Base-by-base conservation (phyloP, 2,329 filamentous ascomycete species). In the Kalaharituber pfeilii region DNA sequence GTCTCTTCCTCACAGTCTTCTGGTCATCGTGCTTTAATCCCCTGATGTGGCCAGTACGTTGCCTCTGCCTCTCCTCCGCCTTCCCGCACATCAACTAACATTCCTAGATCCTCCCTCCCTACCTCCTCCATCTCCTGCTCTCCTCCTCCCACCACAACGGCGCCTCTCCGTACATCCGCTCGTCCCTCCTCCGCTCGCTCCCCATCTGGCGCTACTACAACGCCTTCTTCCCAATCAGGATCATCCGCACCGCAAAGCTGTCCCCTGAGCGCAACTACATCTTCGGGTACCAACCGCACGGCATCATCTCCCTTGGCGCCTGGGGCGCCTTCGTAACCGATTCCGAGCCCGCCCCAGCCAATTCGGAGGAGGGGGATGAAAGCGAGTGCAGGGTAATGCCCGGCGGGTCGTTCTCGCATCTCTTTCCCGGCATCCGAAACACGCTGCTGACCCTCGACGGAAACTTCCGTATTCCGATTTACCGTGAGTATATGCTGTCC, bases 251-350 rank as follows among this genome's bases (percentile, higher is more conserved):
- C 3, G 77, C 83, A 60, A 75, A 82, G 54, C 77, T 98, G 5
- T 77, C 84, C 22, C 77, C 86, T 0, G 86, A 82, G 1, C 76
- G 87, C 59, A 94, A 94, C 69, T 98, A 96, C 70, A 87, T 98
- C 59, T 87, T 98, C 64, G 89, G 89, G 45, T 96, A 96, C 68
- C 91, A 96, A 64, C 91, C 91, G 0, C 91, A 98, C 66, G 89
- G 91, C 24, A 96, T 98, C 68, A 95, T 98, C 65, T 91, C 84
- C 4, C 86, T 95, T 63, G 91, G 89, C n/a, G 89, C 88, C 0
- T 95, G 89, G 71, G 85, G 81, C 4, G 84, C 88, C 4, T 96
- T 96, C 65, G 84, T 76, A 3, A 96, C 89, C 0, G 88, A 95
- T 63, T 20, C 28, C 3, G 47, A 22, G n/a, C 3, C 13, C 9